Base-by-base conservation (phyloP, 2,329 filamentous ascomycete genomes). In the Penicillium fuscoglaucum region DNA sequence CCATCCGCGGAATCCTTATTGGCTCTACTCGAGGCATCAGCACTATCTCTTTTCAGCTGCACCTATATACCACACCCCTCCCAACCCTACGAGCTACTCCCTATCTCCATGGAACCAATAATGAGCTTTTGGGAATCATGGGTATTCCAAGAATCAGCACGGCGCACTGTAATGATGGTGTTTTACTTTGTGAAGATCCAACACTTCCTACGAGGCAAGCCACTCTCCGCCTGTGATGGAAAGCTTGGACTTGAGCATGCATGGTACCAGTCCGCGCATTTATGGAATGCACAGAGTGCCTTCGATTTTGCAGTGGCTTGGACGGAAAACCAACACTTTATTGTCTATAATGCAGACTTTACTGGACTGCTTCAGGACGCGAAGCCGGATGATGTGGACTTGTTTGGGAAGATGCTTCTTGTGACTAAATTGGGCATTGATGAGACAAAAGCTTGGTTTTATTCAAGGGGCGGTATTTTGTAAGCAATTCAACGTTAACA, bases 91-190 rank as follows among this genome's bases (percentile, higher is more conserved):
- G 47, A 63, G 2, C 48, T 62, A 0, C 63, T 65, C 1, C 54
- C 70, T 0, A 59, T 79, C 6, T 69, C 78, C 0, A 64, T 83
- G 4, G 75, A 74, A 10, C 72, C 76, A 0, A 76, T 77, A 1
- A 75, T 73, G 19, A 62, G 73, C 0, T 81, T 81, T 45, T 86
- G 83, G 83, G 67, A 71, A 8, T 72, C 75, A 1, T 86, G 81
- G 80, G 70, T 83, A 3, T 73, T 84, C 21, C 76, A 83, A 12
- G 83, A 86, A 65, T 84, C 82, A 0, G 73, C 79, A 1, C 77
- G 83, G 2, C 79, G 83, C 17, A 85, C 83, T 0, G 72, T 82
- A 0, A 69, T 85, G 1, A 72, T 82, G 13, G 68, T 78, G 0
- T 80, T 80, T 60, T 83, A 81, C 44, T 75, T 84, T 29, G 58